A percentile compares a stretch with the other conserved stretches of the same genome.
Evolutionary conservation across 371 early-diverging fungal species (phyloP).

Genomic region (Zopfochytrium polystomum): DNA sequence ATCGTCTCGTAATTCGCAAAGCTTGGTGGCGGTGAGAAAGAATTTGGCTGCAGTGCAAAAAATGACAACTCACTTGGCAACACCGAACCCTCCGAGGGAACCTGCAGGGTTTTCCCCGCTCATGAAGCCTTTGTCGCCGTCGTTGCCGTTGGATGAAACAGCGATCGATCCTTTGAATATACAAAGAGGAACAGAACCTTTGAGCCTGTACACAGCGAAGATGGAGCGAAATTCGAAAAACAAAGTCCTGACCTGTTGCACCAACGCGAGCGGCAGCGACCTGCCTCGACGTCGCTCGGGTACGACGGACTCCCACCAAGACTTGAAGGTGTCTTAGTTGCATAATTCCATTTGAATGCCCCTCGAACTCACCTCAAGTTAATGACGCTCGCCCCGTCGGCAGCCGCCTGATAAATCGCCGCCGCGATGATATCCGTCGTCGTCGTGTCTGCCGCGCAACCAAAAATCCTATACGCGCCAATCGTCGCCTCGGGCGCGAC

Average conservation of each 20-base stretch:
- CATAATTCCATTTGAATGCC: too few species aligned
- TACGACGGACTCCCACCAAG: slow-evolving; percentile 57
- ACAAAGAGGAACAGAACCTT: too few species aligned
- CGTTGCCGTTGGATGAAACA: slow-evolving; percentile 17
- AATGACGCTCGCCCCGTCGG: slow-evolving; percentile 58
- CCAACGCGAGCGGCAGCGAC: slow-evolving; percentile 19
- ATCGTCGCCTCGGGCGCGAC: too few species aligned
- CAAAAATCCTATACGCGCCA: too few species aligned
- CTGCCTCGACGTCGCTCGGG: slow-evolving; percentile 33
- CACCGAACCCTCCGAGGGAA: too few species aligned
- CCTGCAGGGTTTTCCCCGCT: too few species aligned
- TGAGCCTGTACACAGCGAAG: too few species aligned
- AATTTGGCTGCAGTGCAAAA: too few species aligned
- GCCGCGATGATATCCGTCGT: slow-evolving; percentile 63
- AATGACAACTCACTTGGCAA: too few species aligned
- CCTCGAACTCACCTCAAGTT: slow-evolving; percentile 67
- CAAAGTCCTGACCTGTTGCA: slow-evolving; percentile 6
- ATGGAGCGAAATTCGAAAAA: too few species aligned
- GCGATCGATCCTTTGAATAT: slow-evolving; percentile 39
- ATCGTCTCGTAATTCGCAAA: not conserved
- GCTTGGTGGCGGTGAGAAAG: too few species aligned
- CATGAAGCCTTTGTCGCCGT: slow-evolving; percentile 17
- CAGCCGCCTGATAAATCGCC: slow-evolving; percentile 46
- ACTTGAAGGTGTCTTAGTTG: too few species aligned
- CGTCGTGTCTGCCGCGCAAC: slow-evolving; percentile 62